Conservation (phyloP, 805 yeast genomes). For the Zygosaccharomyces bisporus region DNA sequence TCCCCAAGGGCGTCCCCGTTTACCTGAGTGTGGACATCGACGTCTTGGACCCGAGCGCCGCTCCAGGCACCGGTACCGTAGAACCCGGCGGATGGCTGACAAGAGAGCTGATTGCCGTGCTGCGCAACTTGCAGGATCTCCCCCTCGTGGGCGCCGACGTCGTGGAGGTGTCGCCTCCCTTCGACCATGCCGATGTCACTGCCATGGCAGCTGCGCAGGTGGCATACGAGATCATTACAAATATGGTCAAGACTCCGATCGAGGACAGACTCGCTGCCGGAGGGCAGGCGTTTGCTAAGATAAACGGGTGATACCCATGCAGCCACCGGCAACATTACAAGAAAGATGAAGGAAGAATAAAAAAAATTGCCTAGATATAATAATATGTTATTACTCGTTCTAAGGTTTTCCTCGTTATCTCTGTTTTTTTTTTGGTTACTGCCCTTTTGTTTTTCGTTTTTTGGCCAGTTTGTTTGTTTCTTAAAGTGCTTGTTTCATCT, state of each 20-base stretch:
- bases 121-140: constrained; percentile 58
- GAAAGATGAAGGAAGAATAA: no score
- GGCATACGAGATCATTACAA: constrained; percentile 65
- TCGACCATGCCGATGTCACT: constrained; percentile 62
- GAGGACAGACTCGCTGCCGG: background rate
- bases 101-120: constrained; percentile 55
- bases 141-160: constrained; percentile 71
- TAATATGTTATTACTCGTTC: no score
- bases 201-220: constrained; percentile 68
- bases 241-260: constrained; percentile 55
- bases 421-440: background rate
- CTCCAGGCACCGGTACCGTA: constrained; percentile 78
- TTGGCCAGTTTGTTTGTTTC: no score
- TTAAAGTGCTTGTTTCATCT: no score
- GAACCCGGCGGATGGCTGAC: constrained; percentile 73
- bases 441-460: background rate
- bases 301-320: background rate
- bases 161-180: constrained; percentile 69
- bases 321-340: no score
- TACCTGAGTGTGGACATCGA: constrained; percentile 78
- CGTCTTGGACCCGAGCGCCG: constrained; percentile 67
- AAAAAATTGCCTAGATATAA: no score
- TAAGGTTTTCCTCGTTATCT: no score
- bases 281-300: background rate
- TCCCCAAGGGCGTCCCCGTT: constrained; percentile 64